Conservation (phyloP, 768 basidiomycete species). For the Termitomyces sp. region DNA sequence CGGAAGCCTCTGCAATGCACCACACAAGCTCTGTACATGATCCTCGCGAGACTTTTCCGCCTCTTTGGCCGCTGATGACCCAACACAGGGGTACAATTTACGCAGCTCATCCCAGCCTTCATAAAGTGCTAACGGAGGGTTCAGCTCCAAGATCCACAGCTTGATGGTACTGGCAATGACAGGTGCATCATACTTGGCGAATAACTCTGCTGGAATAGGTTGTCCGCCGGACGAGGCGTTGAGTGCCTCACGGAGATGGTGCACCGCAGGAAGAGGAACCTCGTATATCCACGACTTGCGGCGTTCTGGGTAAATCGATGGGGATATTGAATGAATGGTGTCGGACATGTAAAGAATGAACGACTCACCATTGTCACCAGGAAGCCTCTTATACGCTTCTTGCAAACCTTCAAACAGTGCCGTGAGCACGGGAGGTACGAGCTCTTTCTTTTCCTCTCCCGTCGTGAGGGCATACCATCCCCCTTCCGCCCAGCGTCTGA, state of each 20-base stretch:
- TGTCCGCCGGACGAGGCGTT: slow-evolving; percentile 63
- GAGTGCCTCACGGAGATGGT: slow-evolving; percentile 80
- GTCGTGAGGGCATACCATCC: slow-evolving; percentile 59
- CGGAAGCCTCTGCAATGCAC: slow-evolving; percentile 65
- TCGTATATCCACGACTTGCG: slow-evolving; percentile 96
- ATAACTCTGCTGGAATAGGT: slow-evolving; percentile 45
- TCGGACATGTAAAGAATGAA: background rate
- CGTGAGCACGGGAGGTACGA: slow-evolving; percentile 68
- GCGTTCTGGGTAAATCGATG: slow-evolving; percentile 45
- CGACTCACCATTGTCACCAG: slow-evolving; percentile 56
- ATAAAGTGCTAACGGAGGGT: slow-evolving; percentile 79
- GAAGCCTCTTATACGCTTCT: slow-evolving; percentile 54
- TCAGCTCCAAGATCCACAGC: slow-evolving; percentile 88
- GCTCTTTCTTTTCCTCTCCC: slow-evolving; percentile 54
- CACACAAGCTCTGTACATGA: slow-evolving; percentile 55
- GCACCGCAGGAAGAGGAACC: slow-evolving; percentile 75
- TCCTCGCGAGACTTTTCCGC: slow-evolving; percentile 51
- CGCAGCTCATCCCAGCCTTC: slow-evolving; percentile 92
- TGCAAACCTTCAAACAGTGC: slow-evolving; percentile 60
- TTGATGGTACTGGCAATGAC: slow-evolving; percentile 83
- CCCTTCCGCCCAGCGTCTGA: slow-evolving; percentile 86
- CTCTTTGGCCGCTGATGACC: slow-evolving; percentile 46
- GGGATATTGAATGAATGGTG: background rate
- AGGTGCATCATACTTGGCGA: slow-evolving; percentile 75
- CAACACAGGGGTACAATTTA: slow-evolving; percentile 77